These are phyloP conservation scores for Cytospora leucostoma DNA, from an alignment of 2,329 filamentous ascomycete genomes.

Conservation along the genomic window DNA sequence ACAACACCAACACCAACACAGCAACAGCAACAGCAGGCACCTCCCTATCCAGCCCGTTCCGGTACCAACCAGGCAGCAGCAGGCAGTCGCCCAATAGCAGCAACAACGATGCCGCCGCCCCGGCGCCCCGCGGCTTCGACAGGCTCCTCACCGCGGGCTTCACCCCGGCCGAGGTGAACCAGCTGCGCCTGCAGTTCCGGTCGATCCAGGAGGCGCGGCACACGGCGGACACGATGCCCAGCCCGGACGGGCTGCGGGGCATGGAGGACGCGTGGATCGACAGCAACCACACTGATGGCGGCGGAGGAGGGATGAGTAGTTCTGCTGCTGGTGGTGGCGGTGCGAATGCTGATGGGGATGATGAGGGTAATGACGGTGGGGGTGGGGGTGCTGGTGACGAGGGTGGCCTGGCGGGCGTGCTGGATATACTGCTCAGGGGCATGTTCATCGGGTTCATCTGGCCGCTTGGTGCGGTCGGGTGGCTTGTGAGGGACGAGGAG, in stretches of 20 bases:
- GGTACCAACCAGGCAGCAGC: not conserved
- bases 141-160: conserved; percentile 80
- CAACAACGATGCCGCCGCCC: conserved; percentile 41
- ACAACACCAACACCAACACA: conserved; percentile 20
- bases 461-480: conserved; percentile 82
- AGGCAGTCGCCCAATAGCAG: conserved; percentile 6
- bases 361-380: conserved; percentile 42
- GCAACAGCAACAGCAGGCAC: conserved; percentile 1
- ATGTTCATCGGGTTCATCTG: conserved; percentile 94
- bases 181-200: conserved; percentile 84
- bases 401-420: conserved; percentile 52
- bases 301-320: too few species aligned
- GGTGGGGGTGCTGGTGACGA: conserved; percentile 54
- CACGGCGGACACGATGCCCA: conserved; percentile 87
- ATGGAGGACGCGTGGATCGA: conserved; percentile 95
- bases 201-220: conserved; percentile 79
- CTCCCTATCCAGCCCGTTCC: not conserved
- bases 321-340: too few species aligned
- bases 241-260: conserved; percentile 69
- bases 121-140: conserved; percentile 80
- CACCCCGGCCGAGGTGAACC: conserved; percentile 77
- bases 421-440: conserved; percentile 86
- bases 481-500: conserved; percentile 83
- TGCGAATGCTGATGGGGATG: conserved; percentile 36
- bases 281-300: conserved; percentile 57